Conservation (phyloP, 1,139 yeast genomes). For the Saccharomyces pastorianus region DNA sequence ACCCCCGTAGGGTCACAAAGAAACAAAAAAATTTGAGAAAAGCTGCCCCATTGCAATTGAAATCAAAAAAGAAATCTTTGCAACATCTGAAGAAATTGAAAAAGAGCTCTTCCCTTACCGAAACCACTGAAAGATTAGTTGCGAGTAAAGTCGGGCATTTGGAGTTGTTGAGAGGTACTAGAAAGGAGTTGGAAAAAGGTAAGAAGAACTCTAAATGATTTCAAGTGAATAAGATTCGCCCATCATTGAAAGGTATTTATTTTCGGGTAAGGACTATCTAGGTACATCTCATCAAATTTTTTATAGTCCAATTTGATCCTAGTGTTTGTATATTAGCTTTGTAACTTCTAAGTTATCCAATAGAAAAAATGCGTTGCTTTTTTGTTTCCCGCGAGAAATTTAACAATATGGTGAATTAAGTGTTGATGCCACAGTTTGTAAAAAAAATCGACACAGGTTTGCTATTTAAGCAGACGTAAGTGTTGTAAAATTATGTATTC, state of each 20-base stretch:
- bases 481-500: not conserved
- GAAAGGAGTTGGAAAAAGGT: constrained; percentile 66
- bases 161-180: constrained; percentile 84
- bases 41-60: constrained; percentile 67
- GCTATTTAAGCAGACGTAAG: not conserved
- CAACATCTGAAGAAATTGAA: constrained; percentile 52
- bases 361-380: not conserved
- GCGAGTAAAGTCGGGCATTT: constrained; percentile 93
- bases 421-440: not conserved
- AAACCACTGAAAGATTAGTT: constrained; percentile 74
- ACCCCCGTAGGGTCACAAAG: constrained; percentile 35
- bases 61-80: constrained; percentile 49
- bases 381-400: not conserved
- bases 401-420: not conserved
- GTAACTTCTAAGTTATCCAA: not conserved
- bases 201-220: constrained; percentile 23
- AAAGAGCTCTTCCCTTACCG: constrained; percentile 52
- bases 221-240: not conserved
- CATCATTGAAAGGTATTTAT: not conserved
- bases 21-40: constrained; percentile 52
- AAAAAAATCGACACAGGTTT: not conserved
- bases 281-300: not conserved
- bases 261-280: not conserved
- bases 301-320: not conserved
- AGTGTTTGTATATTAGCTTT: not conserved